A percentile compares a stretch with the other conserved stretches of the same genome.
phyloP scores from a whole-genome alignment of 352 stramenopile genomes.

The Blastocystis sp. region DNA sequence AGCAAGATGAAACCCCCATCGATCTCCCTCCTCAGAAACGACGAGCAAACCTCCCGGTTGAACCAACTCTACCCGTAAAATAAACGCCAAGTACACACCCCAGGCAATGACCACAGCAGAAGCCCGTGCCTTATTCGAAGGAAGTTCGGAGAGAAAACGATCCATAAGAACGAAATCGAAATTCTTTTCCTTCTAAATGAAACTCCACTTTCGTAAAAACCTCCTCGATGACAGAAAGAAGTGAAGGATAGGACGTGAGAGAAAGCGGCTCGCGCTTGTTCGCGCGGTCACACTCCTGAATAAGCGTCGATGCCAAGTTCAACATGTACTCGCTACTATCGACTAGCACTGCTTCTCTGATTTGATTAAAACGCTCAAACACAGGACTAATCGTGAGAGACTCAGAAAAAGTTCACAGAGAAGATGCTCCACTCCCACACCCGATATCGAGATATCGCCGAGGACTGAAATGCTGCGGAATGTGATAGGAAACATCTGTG shows the following conservation, averaged over 20 bases:
- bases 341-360: not conserved
- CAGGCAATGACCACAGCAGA: conserved; percentile 18
- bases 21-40: not conserved
- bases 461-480: not conserved
- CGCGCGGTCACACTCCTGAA: not conserved
- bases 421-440: not conserved
- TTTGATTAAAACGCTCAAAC: not conserved
- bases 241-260: conserved; percentile 6
- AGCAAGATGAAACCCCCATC: conserved; percentile 21
- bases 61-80: not conserved
- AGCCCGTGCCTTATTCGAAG: conserved; percentile 20
- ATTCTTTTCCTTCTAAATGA: not conserved
- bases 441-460: conserved; percentile 20
- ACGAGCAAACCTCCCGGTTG: not conserved
- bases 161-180: conserved; percentile 21
- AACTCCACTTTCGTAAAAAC: not conserved
- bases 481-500: not conserved
- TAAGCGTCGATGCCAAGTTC: not conserved
- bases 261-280: not conserved
- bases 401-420: not conserved
- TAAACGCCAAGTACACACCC: not conserved
- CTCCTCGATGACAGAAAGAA: not conserved
- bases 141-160: conserved; percentile 42
- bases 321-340: conserved; percentile 55
- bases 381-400: not conserved